Evolutionary conservation across 1,139 yeast genomes (phyloP).

Genomic region (Blastobotrys petasosporus): DNA sequence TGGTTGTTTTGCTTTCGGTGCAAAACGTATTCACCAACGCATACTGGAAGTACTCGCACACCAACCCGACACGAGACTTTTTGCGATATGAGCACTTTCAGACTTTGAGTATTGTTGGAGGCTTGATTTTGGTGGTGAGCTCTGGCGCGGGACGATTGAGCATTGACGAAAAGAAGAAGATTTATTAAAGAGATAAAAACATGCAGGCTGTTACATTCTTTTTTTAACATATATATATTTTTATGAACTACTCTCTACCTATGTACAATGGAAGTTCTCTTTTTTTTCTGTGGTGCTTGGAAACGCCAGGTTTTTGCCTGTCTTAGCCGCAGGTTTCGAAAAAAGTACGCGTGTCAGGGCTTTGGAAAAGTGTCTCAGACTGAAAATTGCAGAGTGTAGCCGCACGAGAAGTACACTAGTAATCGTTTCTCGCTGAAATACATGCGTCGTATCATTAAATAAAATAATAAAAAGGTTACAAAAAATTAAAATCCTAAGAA

Average conservation of each 20-base stretch:
- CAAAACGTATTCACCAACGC: constrained; percentile 80
- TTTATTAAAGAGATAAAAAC: constrained; percentile 42
- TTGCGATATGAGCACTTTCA: constrained; percentile 92
- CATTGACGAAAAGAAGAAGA: constrained; percentile 92
- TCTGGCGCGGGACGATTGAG: constrained; percentile 97
- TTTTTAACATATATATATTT: background rate
- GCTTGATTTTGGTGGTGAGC: constrained; percentile 80
- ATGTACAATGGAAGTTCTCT: background rate
- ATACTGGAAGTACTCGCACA: constrained; percentile 73
- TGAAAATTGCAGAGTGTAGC: too few relatives aligned
- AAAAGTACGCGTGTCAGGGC: background rate
- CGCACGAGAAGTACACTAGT: too few relatives aligned
- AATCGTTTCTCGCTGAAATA: too few relatives aligned
- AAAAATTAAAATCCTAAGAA: too few relatives aligned
- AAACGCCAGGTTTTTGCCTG: background rate
- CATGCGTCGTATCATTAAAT: too few relatives aligned
- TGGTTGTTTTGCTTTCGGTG: constrained; percentile 65
- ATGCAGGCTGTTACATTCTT: too few relatives aligned
- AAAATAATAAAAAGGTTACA: too few relatives aligned
- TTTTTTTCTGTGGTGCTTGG: background rate
- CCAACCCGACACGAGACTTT: constrained; percentile 80
- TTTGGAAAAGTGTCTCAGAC: too few relatives aligned
- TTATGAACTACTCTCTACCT: background rate
- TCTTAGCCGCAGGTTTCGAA: background rate
- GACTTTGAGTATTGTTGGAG: constrained; percentile 92